Conservation (phyloP, 176 grass and related monocot species). For the Musa schizocarpa region DNA sequence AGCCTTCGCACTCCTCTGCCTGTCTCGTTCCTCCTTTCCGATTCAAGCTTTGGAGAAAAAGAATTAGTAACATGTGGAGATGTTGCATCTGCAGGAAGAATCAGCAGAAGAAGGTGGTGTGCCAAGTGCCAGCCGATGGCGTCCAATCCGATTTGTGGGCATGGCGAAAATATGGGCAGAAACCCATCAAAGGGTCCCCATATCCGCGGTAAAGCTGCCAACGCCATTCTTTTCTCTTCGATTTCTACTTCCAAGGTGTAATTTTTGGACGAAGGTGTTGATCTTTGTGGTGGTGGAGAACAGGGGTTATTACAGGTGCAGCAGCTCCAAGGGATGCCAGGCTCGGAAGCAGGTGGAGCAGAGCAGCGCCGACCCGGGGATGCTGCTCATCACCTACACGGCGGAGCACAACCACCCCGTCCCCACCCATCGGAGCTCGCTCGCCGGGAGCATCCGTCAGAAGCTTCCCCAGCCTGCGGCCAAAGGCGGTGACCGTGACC, state of each 20-base stretch:
- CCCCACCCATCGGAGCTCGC: conserved; percentile 56
- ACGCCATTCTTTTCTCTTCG: background rate
- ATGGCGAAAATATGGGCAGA: conserved; percentile 97
- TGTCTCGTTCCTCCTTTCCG: background rate
- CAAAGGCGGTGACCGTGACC: background rate
- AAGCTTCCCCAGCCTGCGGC: background rate
- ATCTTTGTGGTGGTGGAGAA: background rate
- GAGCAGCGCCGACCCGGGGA: conserved; percentile 37
- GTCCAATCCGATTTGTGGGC: conserved; percentile 75
- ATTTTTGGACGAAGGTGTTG: no score
- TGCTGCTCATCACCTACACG: conserved; percentile 57
- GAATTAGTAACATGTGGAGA: no score
- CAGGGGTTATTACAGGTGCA: conserved; percentile 69
- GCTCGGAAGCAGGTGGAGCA: conserved; percentile 73
- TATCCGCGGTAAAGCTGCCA: conserved; percentile 53
- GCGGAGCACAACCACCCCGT: conserved; percentile 52
- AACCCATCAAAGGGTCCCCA: conserved; percentile 96
- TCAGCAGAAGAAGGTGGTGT: conserved; percentile 68
- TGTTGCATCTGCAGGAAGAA: conserved; percentile 49
- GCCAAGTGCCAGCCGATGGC: conserved; percentile 61
- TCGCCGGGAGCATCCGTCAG: conserved; percentile 53
- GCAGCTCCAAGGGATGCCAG: conserved; percentile 44
- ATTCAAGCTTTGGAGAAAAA: conserved; percentile 1
- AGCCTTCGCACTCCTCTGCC: conserved; percentile 26
- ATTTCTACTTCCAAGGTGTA: background rate